These are phyloP conservation scores for Isatis lusitanica DNA, from an alignment of 441 rosid genomes.

Conservation along the genomic window DNA sequence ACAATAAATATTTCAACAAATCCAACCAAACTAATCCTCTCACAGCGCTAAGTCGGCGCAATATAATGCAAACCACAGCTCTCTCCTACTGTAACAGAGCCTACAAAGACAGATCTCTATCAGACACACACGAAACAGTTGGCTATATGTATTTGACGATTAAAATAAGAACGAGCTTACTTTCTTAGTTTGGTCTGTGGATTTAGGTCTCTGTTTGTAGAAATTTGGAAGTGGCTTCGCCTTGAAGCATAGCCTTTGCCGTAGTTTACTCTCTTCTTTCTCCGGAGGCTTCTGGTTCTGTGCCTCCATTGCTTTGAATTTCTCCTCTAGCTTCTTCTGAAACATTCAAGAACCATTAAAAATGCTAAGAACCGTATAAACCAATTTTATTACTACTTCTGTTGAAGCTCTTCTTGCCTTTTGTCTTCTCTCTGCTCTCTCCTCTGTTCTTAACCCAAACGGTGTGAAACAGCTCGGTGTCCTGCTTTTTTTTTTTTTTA, in stretches of 20 bases:
- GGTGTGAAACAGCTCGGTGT: conserved; percentile 69
- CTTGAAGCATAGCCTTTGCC: conserved; percentile 79
- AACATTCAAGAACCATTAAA: neutral
- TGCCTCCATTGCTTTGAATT: conserved; percentile 58
- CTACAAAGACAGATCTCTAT: conserved; percentile 18
- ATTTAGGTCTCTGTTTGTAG: conserved; percentile 57
- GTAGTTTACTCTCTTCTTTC: conserved; percentile 60
- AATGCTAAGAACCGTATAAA: neutral
- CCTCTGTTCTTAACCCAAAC: conserved; percentile 75
- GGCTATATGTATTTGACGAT: neutral
- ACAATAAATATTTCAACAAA: neutral
- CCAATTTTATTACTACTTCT: neutral
- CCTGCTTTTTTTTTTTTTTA: conserved; percentile 37
- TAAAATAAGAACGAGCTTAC: conserved; percentile 30
- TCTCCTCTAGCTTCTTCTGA: conserved; percentile 92
- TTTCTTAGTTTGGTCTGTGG: conserved; percentile 45
- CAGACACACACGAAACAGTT: neutral
- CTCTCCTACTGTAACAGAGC: conserved; percentile 34
- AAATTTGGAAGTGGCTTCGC: conserved; percentile 85
- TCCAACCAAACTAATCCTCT: neutral
- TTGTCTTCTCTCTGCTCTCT: conserved; percentile 81
- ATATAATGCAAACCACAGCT: neutral
- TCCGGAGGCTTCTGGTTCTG: conserved; percentile 44
- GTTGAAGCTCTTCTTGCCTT: conserved; percentile 30
- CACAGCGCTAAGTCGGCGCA: conserved; percentile 5